Evolutionary conservation across 345 rosid genomes (phyloP).

Genomic region (Ceriops tagal): DNA sequence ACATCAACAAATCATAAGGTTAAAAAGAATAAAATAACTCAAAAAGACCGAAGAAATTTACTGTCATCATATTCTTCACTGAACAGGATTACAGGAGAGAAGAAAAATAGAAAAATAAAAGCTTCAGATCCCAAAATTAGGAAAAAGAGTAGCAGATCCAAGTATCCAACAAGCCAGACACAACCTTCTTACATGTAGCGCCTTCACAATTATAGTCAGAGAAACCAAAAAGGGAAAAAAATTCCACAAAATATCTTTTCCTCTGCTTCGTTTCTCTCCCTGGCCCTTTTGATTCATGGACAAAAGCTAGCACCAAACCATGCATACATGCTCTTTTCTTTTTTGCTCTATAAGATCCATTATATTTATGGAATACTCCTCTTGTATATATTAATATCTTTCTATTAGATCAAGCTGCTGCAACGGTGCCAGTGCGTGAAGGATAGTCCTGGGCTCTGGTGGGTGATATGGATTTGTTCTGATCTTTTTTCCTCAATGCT

Average conservation of each 20-base stretch:
- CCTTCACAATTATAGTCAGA: background rate
- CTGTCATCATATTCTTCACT: background rate
- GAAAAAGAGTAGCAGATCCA: background rate
- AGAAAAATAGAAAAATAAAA: background rate
- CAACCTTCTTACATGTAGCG: background rate
- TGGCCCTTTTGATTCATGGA: background rate
- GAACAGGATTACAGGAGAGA: too few relatives aligned
- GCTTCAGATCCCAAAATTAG: background rate
- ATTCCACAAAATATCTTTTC: conserved; percentile 8
- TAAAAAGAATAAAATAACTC: background rate
- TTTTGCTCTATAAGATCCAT: background rate
- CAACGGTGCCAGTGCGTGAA: conserved; percentile 41
- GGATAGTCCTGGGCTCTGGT: conserved; percentile 31
- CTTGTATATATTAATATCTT: background rate
- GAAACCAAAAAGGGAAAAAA: background rate
- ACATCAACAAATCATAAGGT: too few relatives aligned
- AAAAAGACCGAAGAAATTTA: background rate
- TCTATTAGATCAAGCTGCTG: conserved; percentile 33
- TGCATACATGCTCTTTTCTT: background rate
- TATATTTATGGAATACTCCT: background rate
- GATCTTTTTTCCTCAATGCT: conserved; percentile 45
- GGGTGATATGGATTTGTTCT: conserved; percentile 39
- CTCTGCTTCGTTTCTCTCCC: background rate
- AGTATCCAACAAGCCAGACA: background rate
- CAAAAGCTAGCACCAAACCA: conserved; percentile 3